phyloP scores from a whole-genome alignment of 176 grass and related monocot genomes.

The Rhynchospora breviuscula region DNA sequence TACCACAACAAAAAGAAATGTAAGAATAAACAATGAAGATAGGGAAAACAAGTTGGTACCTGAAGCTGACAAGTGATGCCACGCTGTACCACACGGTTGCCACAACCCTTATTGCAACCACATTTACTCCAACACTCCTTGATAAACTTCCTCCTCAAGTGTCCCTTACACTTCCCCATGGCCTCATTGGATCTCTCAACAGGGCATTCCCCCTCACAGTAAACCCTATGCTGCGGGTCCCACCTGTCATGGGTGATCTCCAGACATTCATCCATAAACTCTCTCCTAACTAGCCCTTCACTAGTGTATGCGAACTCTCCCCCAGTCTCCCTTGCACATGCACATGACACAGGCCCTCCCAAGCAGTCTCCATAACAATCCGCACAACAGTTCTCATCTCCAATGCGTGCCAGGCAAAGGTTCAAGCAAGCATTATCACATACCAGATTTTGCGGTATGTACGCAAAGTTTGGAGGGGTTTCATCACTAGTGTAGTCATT shows the following conservation, averaged over 20 bases:
- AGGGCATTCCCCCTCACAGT: constrained; percentile 45
- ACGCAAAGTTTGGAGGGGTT: constrained; percentile 49
- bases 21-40: not conserved
- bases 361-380: constrained; percentile 70
- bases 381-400: constrained; percentile 56
- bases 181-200: constrained; percentile 46
- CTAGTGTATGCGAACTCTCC: constrained; percentile 53
- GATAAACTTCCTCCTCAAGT: constrained; percentile 65
- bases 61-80: constrained; percentile 53
- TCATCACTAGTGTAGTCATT: constrained; percentile 53
- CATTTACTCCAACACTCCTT: constrained; percentile 91
- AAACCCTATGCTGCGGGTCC: constrained; percentile 39
- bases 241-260: constrained; percentile 28
- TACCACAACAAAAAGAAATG: not conserved
- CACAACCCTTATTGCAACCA: constrained; percentile 69
- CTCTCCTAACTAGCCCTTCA: constrained; percentile 49
- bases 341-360: constrained; percentile 47
- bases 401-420: constrained; percentile 61
- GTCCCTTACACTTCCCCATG: constrained; percentile 51
- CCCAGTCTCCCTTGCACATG: constrained; percentile 50
- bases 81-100: constrained; percentile 59
- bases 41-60: constrained; percentile 30
- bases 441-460: constrained; percentile 51
- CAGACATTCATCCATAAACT: constrained; percentile 62
- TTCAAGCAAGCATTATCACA: constrained; percentile 54